Evolutionary conservation across 305 asterid genomes (phyloP), one percentile per base, ranked within the genome.

Genomic region (Fraxinus platypoda): DNA sequence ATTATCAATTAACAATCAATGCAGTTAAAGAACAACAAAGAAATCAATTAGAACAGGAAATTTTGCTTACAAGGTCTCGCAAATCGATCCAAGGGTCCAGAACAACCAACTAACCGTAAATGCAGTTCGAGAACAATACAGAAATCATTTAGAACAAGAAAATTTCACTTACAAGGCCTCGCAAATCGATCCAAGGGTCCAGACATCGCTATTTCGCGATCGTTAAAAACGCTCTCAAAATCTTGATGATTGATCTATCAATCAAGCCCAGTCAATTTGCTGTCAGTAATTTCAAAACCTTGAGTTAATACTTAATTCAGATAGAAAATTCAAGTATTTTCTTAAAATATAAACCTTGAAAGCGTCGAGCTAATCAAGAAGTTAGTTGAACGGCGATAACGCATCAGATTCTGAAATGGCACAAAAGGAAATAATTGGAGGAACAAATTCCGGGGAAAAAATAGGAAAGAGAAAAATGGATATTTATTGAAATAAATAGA

Each of bases 181-280:
- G 99, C 98, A 84, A 95, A 90, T 74, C 97, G 92, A 86, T 95
- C 99, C 89, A 95, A 84, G 28, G 97, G 98, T 84, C 99, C 99
- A 35, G 99, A 94, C 99, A 94, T 94, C 83, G 81, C 83, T 82
- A 87, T 52, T 80, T 68, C 46, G 34, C 64, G 75, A 87, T 84
- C 85, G 81, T 77, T 86, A 38, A 43, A 80, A n/a, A 46, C 83
- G 25, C 28, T 34, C 54, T 13, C 38, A 59, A 57, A 79, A 43
- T 74, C 74, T 46, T 23, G 81, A 86, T 38, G 78, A 62, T 34
- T 74, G 83, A 59, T 72, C 88, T 66, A 86, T 26, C 81, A 80
- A 75, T 64, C 85, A 72, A 83, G 19, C 82, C 71, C 30, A 74
- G 31, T 77, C 85, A 81, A 84, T 43, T 82, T 73, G 62, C 74